Evolutionary conservation across 768 basidiomycete genomes (phyloP).

Genomic region (Pisolithus marmoratus): DNA sequence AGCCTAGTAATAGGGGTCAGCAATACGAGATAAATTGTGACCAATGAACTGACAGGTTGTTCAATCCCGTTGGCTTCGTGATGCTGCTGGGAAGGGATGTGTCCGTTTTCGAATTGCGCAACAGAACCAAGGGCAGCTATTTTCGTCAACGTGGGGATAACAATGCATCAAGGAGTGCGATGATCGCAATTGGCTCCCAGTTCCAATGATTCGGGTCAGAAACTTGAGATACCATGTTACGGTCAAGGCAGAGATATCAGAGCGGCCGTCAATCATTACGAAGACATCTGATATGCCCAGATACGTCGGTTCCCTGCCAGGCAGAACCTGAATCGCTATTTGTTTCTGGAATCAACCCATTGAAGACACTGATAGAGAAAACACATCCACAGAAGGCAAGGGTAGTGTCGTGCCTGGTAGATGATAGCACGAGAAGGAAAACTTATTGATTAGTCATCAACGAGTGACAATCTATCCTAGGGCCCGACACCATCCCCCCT

Average conservation of each 20-base stretch:
- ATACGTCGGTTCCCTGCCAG: slow-evolving; percentile 34
- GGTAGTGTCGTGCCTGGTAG: too few species aligned
- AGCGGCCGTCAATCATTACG: slow-evolving; percentile 40
- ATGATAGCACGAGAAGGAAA: too few species aligned
- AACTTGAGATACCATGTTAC: slow-evolving; percentile 35
- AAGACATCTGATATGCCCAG: slow-evolving; percentile 42
- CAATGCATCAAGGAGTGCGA: slow-evolving; percentile 27
- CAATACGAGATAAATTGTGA: background rate
- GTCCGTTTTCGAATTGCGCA: slow-evolving; percentile 37
- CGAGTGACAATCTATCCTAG: too few species aligned
- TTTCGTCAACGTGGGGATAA: slow-evolving; percentile 29
- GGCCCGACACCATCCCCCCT: too few species aligned
- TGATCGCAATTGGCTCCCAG: slow-evolving; percentile 36
- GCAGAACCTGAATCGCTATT: background rate
- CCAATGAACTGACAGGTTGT: slow-evolving; percentile 32
- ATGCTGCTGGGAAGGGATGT: slow-evolving; percentile 32
- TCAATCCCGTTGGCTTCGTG: slow-evolving; percentile 24
- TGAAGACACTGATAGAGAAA: slow-evolving; percentile 33
- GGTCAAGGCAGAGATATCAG: slow-evolving; percentile 31
- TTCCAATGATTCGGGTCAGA: background rate
- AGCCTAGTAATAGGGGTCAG: slow-evolving; percentile 20
- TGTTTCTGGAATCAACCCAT: background rate
- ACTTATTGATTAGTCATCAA: too few species aligned
- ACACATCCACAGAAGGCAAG: too few species aligned
- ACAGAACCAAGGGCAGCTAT: slow-evolving; percentile 33